Evolutionary conservation across 352 stramenopile genomes (phyloP), one percentile per base, ranked within the genome.

Genomic region (Pythium rhizo-oryzae): DNA sequence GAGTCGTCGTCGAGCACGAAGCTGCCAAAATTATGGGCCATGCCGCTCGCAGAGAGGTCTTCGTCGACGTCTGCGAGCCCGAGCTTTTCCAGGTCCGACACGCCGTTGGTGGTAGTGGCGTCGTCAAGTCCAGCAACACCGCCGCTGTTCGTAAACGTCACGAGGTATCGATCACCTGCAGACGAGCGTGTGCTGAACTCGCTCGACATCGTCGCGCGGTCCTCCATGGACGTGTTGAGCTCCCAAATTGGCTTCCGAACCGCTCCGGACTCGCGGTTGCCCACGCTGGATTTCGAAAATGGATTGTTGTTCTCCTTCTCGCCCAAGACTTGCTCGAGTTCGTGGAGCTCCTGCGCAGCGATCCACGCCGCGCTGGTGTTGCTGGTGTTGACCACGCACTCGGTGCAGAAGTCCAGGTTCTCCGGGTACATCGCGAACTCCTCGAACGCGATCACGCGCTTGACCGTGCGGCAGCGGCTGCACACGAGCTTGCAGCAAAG

Each of bases 391-490:
- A 67, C 58, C 41, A 86, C 64, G 55, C 80, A 89, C 67, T 86
- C 78, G 25, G 67, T 74, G 57, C 80, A 89, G 57, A 89, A 89
- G n/a, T 86, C 80, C 60, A 92, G 83, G 67, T 92, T 90, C 59
- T 84, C 74, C 13, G 80, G 81, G 46, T 72, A 69, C 67, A 82
- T 79, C 49, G 86, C 72, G 55, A 72, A 75, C 21, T 87, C 67
- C 56, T 85, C 80, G 62, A 89, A 64, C 74, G 80, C 50, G 72
- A 69, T 54, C 43, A 75, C 69, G 52, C 62, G 69, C 59, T 75
- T 70, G 47, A 68, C 43, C 5, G 69, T 28, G 19, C 62, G 62
- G 30, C 69, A 75, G 30, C 69, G 69, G 44, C 55, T 67, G 47
- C 69, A 75, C 30, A 75, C 51, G 49, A 68, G 23, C 39, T 69